Conservation (phyloP, 1,139 yeast genomes). For the Magnusiomyces tetraspermus region DNA sequence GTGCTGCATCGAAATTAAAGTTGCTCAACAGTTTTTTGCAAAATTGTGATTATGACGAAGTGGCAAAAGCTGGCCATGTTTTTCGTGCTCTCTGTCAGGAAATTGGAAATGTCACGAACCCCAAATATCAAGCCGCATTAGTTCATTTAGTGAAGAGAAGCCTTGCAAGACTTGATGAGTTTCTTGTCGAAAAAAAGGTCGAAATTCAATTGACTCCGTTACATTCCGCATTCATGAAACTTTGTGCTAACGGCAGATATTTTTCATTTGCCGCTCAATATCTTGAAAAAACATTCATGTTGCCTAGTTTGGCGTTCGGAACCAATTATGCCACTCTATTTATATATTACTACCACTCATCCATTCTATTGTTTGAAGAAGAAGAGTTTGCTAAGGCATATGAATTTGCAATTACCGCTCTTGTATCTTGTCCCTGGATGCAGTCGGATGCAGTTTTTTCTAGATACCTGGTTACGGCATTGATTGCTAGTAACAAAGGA, state of each 20-base stretch:
- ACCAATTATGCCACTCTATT: conserved; percentile 11
- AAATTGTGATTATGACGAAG: conserved; percentile 3
- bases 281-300: neutral
- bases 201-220: conserved; percentile 10
- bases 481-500: conserved; percentile 14
- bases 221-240: conserved; percentile 12
- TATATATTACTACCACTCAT: conserved; percentile 23
- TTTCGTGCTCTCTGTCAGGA: conserved; percentile 8
- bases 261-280: neutral
- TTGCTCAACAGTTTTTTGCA: conserved; percentile 3
- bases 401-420: conserved; percentile 20
- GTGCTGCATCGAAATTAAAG: conserved; percentile 1
- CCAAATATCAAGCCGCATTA: conserved; percentile 8
- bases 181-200: conserved; percentile 5
- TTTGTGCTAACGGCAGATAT: conserved; percentile 3
- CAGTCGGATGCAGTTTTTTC: conserved; percentile 12
- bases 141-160: conserved; percentile 6
- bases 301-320: conserved; percentile 10
- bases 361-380: conserved; percentile 17
- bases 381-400: conserved; percentile 20
- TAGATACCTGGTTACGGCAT: conserved; percentile 15
- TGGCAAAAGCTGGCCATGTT: conserved; percentile 1
- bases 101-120: neutral
- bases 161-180: conserved; percentile 3
- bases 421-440: conserved; percentile 15